These are phyloP conservation scores for Metarhizium robertsii DNA, from an alignment of 2,329 filamentous ascomycete species.

Conservation along the genomic window DNA sequence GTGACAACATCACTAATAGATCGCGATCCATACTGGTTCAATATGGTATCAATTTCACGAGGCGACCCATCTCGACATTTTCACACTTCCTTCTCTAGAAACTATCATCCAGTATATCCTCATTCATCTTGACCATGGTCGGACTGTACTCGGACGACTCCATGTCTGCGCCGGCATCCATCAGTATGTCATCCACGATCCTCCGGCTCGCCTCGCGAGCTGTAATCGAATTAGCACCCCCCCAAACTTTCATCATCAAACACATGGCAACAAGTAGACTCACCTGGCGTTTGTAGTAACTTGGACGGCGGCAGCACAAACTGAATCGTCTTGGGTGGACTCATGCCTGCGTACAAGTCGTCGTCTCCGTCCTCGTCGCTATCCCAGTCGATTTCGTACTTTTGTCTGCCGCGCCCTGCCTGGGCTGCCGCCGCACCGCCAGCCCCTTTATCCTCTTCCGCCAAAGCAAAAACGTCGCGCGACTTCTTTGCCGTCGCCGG, in stretches of 20 bases:
- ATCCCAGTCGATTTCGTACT: slow-evolving; percentile 61
- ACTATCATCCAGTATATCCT: slow-evolving; percentile 52
- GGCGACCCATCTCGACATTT: too few species aligned
- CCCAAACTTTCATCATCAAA: too few species aligned
- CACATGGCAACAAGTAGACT: slow-evolving; percentile 15
- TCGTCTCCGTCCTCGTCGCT: slow-evolving; percentile 61
- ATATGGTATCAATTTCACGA: too few species aligned
- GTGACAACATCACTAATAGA: too few species aligned
- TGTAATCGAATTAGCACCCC: slow-evolving; percentile 17
- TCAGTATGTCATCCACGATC: slow-evolving; percentile 71
- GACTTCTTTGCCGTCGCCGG: slow-evolving; percentile 44
- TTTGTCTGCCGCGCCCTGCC: slow-evolving; percentile 18
- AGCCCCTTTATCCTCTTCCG: slow-evolving; percentile 8
- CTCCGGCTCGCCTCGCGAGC: slow-evolving; percentile 71
- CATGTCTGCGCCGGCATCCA: slow-evolving; percentile 60
- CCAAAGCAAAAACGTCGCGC: slow-evolving; percentile 36
- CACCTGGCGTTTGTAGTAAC: slow-evolving; percentile 71
- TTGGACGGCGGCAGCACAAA: slow-evolving; percentile 72
- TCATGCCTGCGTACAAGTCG: slow-evolving; percentile 60
- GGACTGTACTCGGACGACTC: slow-evolving; percentile 52
- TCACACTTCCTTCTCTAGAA: slow-evolving; percentile 31
- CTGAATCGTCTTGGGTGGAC: slow-evolving; percentile 88
- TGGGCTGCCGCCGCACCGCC: slow-evolving; percentile 3
- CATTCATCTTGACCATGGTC: slow-evolving; percentile 55
- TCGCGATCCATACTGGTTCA: too few species aligned